phyloP scores from a whole-genome alignment of 139 green algal species.

The Micromonas commoda region DNA sequence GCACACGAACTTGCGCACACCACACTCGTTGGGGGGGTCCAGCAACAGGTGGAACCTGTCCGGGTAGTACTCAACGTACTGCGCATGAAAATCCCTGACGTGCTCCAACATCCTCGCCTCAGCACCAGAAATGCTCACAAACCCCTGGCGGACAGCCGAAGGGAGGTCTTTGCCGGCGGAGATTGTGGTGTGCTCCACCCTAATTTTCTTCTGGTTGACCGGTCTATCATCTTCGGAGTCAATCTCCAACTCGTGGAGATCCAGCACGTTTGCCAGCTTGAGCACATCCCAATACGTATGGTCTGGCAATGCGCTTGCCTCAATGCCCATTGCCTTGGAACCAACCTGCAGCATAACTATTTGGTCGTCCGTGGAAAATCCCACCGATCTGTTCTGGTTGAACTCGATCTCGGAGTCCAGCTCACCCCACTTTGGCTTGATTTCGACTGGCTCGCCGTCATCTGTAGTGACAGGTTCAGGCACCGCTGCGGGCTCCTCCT shows the following conservation, averaged over 20 bases:
- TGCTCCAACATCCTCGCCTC: conserved; percentile 57
- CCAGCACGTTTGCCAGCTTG: conserved; percentile 39
- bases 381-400: conserved; percentile 18
- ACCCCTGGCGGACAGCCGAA: no score
- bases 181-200: conserved; percentile 33
- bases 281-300: conserved; percentile 19
- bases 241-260: conserved; percentile 42
- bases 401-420: conserved; percentile 22
- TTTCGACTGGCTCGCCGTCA: no score
- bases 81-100: conserved; percentile 47
- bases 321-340: neutral
- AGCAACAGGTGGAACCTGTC: conserved; percentile 58
- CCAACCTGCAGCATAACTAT: neutral
- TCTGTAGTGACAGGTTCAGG: no score
- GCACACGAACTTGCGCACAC: conserved; percentile 72
- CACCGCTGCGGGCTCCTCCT: no score
- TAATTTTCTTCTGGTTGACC: conserved; percentile 58
- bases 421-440: conserved; percentile 29
- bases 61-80: conserved; percentile 68
- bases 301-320: neutral
- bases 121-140: no score
- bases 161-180: neutral
- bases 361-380: neutral
- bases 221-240: conserved; percentile 43
- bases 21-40: conserved; percentile 68